A percentile compares a stretch with the other conserved stretches of the same genome.
These are phyloP conservation scores for Malassezia arunalokei DNA, from an alignment of 1,284 basidiomycete species.

Conservation along the genomic window DNA sequence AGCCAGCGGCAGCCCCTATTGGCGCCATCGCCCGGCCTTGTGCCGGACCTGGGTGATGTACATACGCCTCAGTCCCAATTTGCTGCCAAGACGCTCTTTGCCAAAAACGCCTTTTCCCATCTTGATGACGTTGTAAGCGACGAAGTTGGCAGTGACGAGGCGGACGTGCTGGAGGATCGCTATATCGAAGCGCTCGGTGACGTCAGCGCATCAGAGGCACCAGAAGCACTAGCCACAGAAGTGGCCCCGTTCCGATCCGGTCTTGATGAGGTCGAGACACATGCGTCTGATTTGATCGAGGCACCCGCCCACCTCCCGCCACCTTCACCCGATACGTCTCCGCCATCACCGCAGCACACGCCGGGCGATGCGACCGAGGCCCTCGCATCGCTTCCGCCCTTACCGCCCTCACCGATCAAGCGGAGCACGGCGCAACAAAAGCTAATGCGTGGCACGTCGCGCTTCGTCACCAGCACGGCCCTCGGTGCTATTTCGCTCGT, in stretches of 20 bases:
- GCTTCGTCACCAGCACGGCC: slow-evolving; percentile 16
- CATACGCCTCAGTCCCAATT: slow-evolving; percentile 13
- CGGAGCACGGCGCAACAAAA: slow-evolving; percentile 12
- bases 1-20: background rate
- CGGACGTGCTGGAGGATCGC: background rate
- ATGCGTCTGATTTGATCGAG: background rate
- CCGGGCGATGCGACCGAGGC: background rate
- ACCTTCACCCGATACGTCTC: background rate
- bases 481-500: slow-evolving; percentile 14
- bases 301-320: background rate
- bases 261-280: background rate
- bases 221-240: background rate
- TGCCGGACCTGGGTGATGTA: background rate
- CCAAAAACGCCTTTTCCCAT: background rate
- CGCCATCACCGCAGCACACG: slow-evolving; percentile 2
- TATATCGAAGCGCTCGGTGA: background rate
- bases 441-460: slow-evolving; percentile 16
- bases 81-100: slow-evolving; percentile 10
- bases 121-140: background rate
- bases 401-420: background rate
- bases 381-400: background rate
- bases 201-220: background rate
- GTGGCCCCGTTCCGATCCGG: background rate
- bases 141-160: background rate
- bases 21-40: background rate